phyloP scores from a whole-genome alignment of 331 rosid species.

The Rhamnella rubrinervis region DNA sequence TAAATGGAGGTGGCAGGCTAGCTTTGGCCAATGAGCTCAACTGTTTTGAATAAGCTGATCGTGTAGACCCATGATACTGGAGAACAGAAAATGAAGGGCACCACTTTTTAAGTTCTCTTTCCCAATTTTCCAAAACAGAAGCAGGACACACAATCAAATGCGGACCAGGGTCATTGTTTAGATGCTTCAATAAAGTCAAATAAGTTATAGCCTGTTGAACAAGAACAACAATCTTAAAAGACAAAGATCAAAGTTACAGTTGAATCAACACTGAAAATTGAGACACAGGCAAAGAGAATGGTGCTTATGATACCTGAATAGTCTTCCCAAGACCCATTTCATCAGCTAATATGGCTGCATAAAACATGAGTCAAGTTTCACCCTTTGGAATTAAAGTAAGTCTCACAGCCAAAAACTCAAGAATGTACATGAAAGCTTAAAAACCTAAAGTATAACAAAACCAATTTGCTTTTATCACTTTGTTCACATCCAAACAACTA shows the following conservation, averaged over 20 bases:
- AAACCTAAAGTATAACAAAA: too few relatives aligned
- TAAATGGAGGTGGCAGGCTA: conserved; percentile 84
- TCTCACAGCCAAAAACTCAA: too few relatives aligned
- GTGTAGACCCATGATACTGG: conserved; percentile 80
- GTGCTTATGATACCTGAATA: conserved; percentile 57
- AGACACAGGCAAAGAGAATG: conserved; percentile 16
- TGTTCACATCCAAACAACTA: too few relatives aligned
- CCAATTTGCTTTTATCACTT: too few relatives aligned
- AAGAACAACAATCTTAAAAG: conserved; percentile 27
- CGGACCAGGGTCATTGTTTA: conserved; percentile 88
- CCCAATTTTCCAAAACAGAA: conserved; percentile 98
- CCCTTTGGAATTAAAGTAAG: neutral
- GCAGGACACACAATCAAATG: conserved; percentile 98
- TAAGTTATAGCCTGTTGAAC: conserved; percentile 81
- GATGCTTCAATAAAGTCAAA: conserved; percentile 70
- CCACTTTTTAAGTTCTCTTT: conserved; percentile 90
- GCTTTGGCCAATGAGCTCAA: conserved; percentile 77
- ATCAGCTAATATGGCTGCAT: conserved; percentile 93
- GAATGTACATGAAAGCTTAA: too few relatives aligned
- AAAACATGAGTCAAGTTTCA: conserved; percentile 21
- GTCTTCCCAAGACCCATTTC: conserved; percentile 99
- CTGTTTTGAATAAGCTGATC: conserved; percentile 75
- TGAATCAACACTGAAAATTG: neutral
- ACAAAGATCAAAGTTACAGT: conserved; percentile 13
- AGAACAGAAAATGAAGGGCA: conserved; percentile 84